A percentile compares a stretch with the other conserved stretches of the same genome.
phyloP scores from a whole-genome alignment of 331 rosid genomes.

The Malus hybrid region DNA sequence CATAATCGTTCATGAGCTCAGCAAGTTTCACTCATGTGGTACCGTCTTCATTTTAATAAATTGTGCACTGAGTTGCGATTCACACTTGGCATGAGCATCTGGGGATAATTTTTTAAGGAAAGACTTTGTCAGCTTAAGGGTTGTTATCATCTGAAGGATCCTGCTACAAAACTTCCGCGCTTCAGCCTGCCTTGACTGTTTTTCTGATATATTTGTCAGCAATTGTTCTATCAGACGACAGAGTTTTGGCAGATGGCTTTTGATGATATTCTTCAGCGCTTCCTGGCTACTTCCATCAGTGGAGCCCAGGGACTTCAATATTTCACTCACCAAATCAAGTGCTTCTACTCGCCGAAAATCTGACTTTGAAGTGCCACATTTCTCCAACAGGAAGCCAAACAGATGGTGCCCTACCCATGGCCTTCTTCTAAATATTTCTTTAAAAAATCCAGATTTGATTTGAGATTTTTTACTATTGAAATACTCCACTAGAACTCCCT shows the following conservation, averaged over 20 bases:
- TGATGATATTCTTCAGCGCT: conserved; percentile 36
- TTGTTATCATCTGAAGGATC: conserved; percentile 42
- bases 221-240: conserved; percentile 50
- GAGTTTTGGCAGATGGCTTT: conserved; percentile 41
- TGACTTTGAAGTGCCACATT: conserved; percentile 57
- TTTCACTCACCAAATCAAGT: conserved; percentile 57
- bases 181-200: conserved; percentile 59
- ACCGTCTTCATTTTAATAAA: conserved; percentile 37
- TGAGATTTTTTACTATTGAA: conserved; percentile 72
- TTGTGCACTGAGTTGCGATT: conserved; percentile 55
- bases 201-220: conserved; percentile 59
- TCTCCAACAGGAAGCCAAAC: conserved; percentile 56
- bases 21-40: not conserved
- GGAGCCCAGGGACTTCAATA: conserved; percentile 40
- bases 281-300: conserved; percentile 31
- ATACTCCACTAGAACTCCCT: conserved; percentile 41
- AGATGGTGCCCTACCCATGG: conserved; percentile 74
- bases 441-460: conserved; percentile 62
- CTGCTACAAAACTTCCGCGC: conserved; percentile 49
- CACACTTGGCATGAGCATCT: conserved; percentile 47
- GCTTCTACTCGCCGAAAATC: conserved; percentile 79
- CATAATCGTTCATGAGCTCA: not conserved
- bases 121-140: conserved; percentile 34
- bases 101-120: conserved; percentile 42
- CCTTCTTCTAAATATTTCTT: conserved; percentile 64